Evolutionary conservation across 2,329 filamentous ascomycete species (phyloP), one percentile per base, ranked within the genome.

Genomic region (Arthrobotrys entomopaga): DNA sequence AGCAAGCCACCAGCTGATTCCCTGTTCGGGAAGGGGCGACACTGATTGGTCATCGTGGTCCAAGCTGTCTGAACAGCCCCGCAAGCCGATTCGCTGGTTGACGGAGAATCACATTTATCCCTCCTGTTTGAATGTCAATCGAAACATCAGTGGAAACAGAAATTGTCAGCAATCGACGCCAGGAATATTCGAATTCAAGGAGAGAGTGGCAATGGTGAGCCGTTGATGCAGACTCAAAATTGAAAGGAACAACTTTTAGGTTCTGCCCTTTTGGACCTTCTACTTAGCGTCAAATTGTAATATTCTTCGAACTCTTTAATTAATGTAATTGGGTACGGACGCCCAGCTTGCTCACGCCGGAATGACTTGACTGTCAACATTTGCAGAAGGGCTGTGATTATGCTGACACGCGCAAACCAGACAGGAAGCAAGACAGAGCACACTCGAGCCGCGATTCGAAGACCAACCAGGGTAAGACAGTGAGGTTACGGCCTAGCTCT

Each of bases 51-150:
- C 50, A 13, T 46, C 58, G 42, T 26, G 20, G 29, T 34, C 29
- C 29, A 34, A 34, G 29, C 29, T 34, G 29, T 24, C 11, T 24
- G 4, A 26, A 13, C 34, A 46, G 65, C 40, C 40, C 65, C 54
- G 48, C 50, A 20, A 52, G 58, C 65, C 58, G 52, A 70, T 70
- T 70, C 50, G 65, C 50, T 70, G 43, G 52, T 34, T 24, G 56
- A 60, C 38, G 48, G 38, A 15, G 29, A 48, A 52, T 11, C 20
- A n/a, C 58, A 50, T 63, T 63, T 57, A 70, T 40, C 65, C 57
- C 34, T 29, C 34, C 26, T 43, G 34, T 26, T 20, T 19, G 20
- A 56, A 19, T 38, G 10, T 57, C 42, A 20, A 42, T 15, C 65
- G 58, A 63, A 63, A 60, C 57, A 50, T 19, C 50, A 40, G 19